Percentiles rank a stretch among this genome's conserved stretches.
These are phyloP conservation scores for Saprolegnia diclina DNA, from an alignment of 352 stramenopile genomes.

Conservation along the genomic window DNA sequence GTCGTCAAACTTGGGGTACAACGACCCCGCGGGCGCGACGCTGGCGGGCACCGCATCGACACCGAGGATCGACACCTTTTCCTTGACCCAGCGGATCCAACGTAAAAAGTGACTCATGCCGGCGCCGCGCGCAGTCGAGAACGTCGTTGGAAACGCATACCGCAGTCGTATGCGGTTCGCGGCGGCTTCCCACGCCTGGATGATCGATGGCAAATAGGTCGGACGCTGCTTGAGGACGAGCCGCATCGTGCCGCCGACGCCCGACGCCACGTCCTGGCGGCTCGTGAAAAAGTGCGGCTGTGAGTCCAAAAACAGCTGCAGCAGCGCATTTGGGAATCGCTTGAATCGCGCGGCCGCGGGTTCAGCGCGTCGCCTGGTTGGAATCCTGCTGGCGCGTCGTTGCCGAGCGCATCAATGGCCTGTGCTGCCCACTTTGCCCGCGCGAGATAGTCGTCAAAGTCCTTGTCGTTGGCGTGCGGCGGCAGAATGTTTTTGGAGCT, in stretches of 20 bases:
- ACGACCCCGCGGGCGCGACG: conserved; percentile 40
- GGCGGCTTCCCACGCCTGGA: conserved; percentile 58
- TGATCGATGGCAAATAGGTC: conserved; percentile 49
- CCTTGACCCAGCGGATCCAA: conserved; percentile 78
- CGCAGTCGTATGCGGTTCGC: conserved; percentile 41
- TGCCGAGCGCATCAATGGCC: conserved; percentile 41
- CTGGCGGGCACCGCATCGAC: conserved; percentile 38
- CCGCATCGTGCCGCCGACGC: conserved; percentile 39
- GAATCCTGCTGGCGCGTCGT: conserved; percentile 49
- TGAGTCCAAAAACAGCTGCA: conserved; percentile 52
- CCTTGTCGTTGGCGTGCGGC: too few species aligned
- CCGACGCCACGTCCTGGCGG: conserved; percentile 43
- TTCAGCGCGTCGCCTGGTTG: conserved; percentile 51
- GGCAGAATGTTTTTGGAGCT: conserved; percentile 44
- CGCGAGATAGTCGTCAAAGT: conserved; percentile 51
- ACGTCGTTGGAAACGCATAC: conserved; percentile 67
- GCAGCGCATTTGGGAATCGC: conserved; percentile 53
- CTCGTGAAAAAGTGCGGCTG: conserved; percentile 57
- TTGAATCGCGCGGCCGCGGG: conserved; percentile 45
- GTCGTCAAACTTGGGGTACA: conserved; percentile 68
- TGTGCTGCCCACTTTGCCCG: conserved; percentile 59
- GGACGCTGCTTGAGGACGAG: conserved; percentile 41
- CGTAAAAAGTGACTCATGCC: conserved; percentile 56
- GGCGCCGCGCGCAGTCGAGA: conserved; percentile 48
- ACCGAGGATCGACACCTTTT: conserved; percentile 62